phyloP scores from a whole-genome alignment of 208 protist genomes.

The Trypanosoma platydactyli region DNA sequence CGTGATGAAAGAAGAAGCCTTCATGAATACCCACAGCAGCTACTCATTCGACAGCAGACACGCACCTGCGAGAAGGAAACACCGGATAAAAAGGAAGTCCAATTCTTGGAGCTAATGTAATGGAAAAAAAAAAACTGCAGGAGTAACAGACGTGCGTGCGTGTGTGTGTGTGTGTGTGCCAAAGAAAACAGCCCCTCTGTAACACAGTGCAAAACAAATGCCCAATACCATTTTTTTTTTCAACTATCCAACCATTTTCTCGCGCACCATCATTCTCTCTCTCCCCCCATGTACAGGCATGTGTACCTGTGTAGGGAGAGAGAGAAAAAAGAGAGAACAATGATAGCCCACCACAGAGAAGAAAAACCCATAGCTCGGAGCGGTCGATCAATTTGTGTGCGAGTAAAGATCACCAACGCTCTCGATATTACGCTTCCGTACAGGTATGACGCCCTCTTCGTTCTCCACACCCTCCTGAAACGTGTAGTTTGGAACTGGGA shows the following conservation, averaged over 20 bases:
- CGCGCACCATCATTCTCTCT: no score
- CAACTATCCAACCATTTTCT: no score
- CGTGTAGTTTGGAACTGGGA: constrained; percentile 60
- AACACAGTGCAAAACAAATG: neutral
- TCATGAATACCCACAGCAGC: constrained; percentile 19
- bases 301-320: no score
- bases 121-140: constrained; percentile 24
- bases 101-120: neutral
- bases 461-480: constrained; percentile 77
- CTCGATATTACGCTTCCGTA: constrained; percentile 45
- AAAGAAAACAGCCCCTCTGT: neutral
- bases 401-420: constrained; percentile 28
- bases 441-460: constrained; percentile 68
- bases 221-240: neutral
- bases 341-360: no score
- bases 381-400: constrained; percentile 34
- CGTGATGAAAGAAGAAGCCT: constrained; percentile 45
- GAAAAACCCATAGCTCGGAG: no score
- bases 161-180: no score
- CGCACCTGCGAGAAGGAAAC: neutral
- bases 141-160: neutral
- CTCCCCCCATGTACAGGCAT: no score
- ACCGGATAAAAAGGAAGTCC: neutral
- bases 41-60: neutral
- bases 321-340: no score